phyloP scores from a whole-genome alignment of 768 basidiomycete species.

The Leccinum disarticulatum region DNA sequence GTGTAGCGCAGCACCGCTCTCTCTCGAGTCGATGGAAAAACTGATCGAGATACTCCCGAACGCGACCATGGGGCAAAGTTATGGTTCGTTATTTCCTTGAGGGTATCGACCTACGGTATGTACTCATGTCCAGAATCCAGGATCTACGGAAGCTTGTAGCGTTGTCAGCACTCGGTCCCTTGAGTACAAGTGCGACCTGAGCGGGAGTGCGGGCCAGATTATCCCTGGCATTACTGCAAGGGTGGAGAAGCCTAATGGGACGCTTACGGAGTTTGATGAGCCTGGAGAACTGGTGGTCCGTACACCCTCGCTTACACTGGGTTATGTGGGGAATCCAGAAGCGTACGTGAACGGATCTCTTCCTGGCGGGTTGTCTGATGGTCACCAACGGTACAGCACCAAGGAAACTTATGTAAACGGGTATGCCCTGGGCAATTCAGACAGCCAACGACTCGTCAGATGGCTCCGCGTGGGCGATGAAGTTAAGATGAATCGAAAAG shows the following conservation, averaged over 20 bases:
- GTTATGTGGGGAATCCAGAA: conserved; percentile 55
- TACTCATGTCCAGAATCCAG: conserved; percentile 28
- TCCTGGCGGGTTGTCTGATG: conserved; percentile 9
- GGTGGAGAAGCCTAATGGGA: conserved; percentile 58
- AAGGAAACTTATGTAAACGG: conserved; percentile 62
- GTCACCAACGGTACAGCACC: conserved; percentile 41
- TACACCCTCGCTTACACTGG: conserved; percentile 59
- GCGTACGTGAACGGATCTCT: conserved; percentile 46
- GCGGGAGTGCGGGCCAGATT: conserved; percentile 58
- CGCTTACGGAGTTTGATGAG: conserved; percentile 54
- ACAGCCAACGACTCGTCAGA: conserved; percentile 26
- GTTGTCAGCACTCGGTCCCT: conserved; percentile 48
- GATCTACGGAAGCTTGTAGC: conserved; percentile 64
- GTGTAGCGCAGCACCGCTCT: conserved; percentile 59
- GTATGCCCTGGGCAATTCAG: background rate
- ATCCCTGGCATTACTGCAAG: conserved; percentile 56
- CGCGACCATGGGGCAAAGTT: conserved; percentile 58
- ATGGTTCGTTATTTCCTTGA: conserved; percentile 39
- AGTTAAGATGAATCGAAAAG: conserved; percentile 58
- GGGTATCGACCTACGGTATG: background rate
- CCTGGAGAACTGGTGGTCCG: conserved; percentile 61
- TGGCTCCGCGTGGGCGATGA: conserved; percentile 76
- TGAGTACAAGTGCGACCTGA: conserved; percentile 43
- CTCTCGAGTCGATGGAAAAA: conserved; percentile 47
- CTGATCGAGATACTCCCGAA: conserved; percentile 47